phyloP scores from a whole-genome alignment of 129 eudicot genomes.

The Escallonia herrerae region DNA sequence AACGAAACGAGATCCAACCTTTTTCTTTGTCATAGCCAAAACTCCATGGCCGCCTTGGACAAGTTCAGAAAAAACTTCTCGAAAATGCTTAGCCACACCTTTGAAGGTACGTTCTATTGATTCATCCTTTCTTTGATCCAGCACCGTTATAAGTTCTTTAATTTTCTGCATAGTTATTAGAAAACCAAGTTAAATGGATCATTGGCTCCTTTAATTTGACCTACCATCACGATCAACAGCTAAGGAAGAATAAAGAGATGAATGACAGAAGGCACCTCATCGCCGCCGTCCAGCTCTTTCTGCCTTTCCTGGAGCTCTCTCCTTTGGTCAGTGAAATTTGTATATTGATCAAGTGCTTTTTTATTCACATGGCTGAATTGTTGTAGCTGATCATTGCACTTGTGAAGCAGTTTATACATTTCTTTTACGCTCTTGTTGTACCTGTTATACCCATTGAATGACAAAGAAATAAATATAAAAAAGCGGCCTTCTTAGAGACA shows the following conservation, averaged over 20 bases:
- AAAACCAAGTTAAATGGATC: conserved; percentile 1
- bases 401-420: conserved; percentile 86
- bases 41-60: conserved; percentile 96
- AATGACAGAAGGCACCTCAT: conserved; percentile 50
- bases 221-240: neutral
- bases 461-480: conserved; percentile 4
- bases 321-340: conserved; percentile 93
- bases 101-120: conserved; percentile 97
- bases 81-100: conserved; percentile 95
- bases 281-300: conserved; percentile 94
- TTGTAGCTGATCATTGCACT: conserved; percentile 89
- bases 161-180: conserved; percentile 59
- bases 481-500: neutral
- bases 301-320: conserved; percentile 91
- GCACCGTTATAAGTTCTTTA: conserved; percentile 74
- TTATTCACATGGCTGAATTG: conserved; percentile 98
- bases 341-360: conserved; percentile 98
- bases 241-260: conserved; percentile 1
- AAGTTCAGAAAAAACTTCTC: conserved; percentile 93
- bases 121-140: conserved; percentile 96
- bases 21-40: conserved; percentile 95
- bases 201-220: neutral
- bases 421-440: conserved; percentile 76
- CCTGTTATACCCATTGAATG: conserved; percentile 32
- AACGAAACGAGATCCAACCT: conserved; percentile 38